Base-by-base conservation (phyloP, 768 basidiomycete genomes). In the Pleurotus djamor region DNA sequence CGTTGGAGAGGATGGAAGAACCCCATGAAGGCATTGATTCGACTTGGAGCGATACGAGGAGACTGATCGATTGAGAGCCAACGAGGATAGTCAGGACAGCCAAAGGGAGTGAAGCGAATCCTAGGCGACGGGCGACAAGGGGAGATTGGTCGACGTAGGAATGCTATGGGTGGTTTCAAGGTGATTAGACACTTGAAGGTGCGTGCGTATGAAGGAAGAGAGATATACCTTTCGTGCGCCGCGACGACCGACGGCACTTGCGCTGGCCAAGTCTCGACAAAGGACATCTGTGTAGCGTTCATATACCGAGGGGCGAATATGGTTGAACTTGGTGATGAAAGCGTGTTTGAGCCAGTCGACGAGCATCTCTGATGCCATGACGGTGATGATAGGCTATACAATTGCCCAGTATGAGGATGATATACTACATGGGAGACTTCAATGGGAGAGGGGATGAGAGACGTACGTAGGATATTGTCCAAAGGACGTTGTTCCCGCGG, bases 271-370 rank as follows among this genome's bases (percentile, higher is more conserved):
- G 70, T 99, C 97, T 41, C 91, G 89, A 68, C 96, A 98, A 1
- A 99, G 81, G 0, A 99, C 94, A 66, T 99, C 97, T 2, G 89
- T 92, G 70, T 94, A 99, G 13, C 96, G 84, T 63, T 94, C 94
- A 65, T 98, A 99, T 2, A 98, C 94, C 0, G 89, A 91, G 0
- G 95, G 94, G 0, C 96, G 87, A 49, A 99, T 96, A 67, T 98
- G 96, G 66, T 99, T 99, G 78, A 98, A 98, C 72, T 99, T 99
- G 52, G 96, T 96, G 66, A 99, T 98, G 75, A 98, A 99, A 8
- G 96, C 96, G 67, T 99, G 97, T 71, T 99, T 99, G 52, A 98
- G 80, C 96, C 96, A 99, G 70, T 99, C 97, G 9, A 99, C 97
- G 10, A 91, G 71, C 83, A 93, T 91, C 71, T 99, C 97, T 2